phyloP scores from a whole-genome alignment of 2,329 filamentous ascomycete genomes.

The Verticillium alfalfae region DNA sequence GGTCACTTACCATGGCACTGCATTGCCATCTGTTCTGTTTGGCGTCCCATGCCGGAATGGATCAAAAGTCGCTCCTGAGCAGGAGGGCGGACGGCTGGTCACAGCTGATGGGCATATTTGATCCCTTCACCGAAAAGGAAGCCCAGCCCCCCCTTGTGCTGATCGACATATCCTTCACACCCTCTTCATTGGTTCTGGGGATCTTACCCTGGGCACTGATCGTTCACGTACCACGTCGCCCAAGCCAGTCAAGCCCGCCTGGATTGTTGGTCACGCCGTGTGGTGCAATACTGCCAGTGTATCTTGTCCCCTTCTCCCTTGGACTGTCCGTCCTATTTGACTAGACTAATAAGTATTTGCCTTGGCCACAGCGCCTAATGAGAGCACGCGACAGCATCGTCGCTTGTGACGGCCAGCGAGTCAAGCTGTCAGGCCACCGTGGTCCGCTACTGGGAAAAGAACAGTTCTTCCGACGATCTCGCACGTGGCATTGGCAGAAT shows the following conservation, averaged over 20 bases:
- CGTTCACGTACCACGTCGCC: not conserved
- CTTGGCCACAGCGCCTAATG: too few species aligned
- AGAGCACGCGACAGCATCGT: too few species aligned
- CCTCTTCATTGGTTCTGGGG: constrained; percentile 1
- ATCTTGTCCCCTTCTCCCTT: not conserved
- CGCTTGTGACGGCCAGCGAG: too few species aligned
- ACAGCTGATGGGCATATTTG: not conserved
- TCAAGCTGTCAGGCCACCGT: too few species aligned
- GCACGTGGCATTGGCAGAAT: not conserved
- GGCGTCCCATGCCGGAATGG: too few species aligned
- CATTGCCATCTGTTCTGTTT: too few species aligned
- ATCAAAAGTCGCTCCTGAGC: not conserved
- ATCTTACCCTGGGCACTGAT: constrained; percentile 3
- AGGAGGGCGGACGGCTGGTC: not conserved
- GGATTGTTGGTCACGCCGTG: not conserved
- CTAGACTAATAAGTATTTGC: too few species aligned
- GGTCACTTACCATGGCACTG: not conserved
- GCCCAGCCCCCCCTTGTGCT: constrained; percentile 8
- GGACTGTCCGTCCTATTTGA: too few species aligned
- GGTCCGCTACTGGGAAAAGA: too few species aligned
- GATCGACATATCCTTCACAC: constrained; percentile 12
- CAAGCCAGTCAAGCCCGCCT: not conserved
- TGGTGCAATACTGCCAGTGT: not conserved
- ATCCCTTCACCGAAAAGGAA: not conserved
- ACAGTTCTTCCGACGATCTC: not conserved